Conservation (phyloP, 2,329 filamentous ascomycete genomes). For the Paraconiothyrium sp. region DNA sequence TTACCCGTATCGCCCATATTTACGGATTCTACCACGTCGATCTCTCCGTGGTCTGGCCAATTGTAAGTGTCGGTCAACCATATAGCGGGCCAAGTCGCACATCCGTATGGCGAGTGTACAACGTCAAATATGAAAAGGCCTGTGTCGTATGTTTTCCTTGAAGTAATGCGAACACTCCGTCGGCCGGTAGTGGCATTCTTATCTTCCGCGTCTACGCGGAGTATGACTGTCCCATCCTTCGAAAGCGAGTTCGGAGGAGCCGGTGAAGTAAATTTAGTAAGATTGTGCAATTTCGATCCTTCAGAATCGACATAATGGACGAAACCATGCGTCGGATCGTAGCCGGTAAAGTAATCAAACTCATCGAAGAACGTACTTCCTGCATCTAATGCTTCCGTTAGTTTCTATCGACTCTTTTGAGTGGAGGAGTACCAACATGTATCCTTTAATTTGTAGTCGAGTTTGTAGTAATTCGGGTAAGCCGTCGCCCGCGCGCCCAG, state of each 20-base stretch:
- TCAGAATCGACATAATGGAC: constrained; percentile 31
- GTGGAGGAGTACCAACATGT: constrained; percentile 19
- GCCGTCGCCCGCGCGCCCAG: constrained; percentile 27
- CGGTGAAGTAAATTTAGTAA: constrained; percentile 21
- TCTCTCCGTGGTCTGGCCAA: constrained; percentile 41
- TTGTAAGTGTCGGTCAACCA: constrained; percentile 40
- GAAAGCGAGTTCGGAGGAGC: constrained; percentile 11
- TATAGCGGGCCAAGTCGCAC: constrained; percentile 39
- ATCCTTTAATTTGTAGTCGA: constrained; percentile 30
- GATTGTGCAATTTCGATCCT: constrained; percentile 25
- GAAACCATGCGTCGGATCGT: constrained; percentile 35
- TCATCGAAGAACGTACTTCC: constrained; percentile 36
- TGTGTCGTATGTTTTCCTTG: constrained; percentile 31
- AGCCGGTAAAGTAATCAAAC: constrained; percentile 38
- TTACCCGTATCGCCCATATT: constrained; percentile 34
- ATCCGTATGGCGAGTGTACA: constrained; percentile 35
- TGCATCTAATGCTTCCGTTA: constrained; percentile 18
- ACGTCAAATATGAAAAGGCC: constrained; percentile 44
- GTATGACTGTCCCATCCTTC: constrained; percentile 23
- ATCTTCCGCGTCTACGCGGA: constrained; percentile 54
- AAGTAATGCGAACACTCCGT: constrained; percentile 35
- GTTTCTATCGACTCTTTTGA: not conserved
- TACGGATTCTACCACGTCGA: constrained; percentile 42
- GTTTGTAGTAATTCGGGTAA: constrained; percentile 31
- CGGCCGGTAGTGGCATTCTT: constrained; percentile 34